Base-by-base conservation (phyloP, 2,329 filamentous ascomycete genomes). In the Botrytis galanthina region DNA sequence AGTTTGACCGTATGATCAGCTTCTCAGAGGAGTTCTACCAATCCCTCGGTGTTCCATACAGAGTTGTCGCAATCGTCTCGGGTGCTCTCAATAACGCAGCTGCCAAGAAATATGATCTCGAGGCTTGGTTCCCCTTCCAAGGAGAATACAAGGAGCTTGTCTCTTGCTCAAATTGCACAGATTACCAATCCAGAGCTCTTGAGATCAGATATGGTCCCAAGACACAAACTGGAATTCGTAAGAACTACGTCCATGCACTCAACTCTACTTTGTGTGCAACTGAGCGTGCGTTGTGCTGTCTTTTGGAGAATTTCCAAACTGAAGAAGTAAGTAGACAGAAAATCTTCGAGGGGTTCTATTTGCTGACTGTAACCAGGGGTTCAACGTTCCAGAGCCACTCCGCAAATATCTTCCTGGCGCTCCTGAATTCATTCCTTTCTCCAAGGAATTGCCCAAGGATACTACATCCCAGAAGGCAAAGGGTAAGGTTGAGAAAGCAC, bases 121-220 rank as follows among this genome's bases (percentile, higher is more conserved):
- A 99, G 83, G 95, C 96, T 4, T 97, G 94, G 93, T 97, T 97
- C 83, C 94, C 94, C 26, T 97, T 93, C 87, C 95, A 98, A 83
- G 92, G 92, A 79, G 96, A 98, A 84, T 99, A 98, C 88, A 98
- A 98, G 85, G 96, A 98, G 85, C 89, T 99, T 42, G 96, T 98
- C 69, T 97, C 93, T 32, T 97, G 95, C 88, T 97, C 94, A 75
- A 99, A 99, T 85, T 99, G 96, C 86, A 97, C 94, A 62, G 95
- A 98, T 82, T 98, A 98, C 86, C 96, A 99, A 86, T 94, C 94
- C 37, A 89, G 96, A 73, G 95, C 94, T 78, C 88, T 99, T 20
- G 95, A 98, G 83, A 97, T 99, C 79, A 90, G 96, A 74, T 97
- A 91, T 80, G 95, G 96, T 66, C 87, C 90, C 75, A 98, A 98